phyloP scores from a whole-genome alignment of 495 filamentous ascomycete species.

The Penicillium malachiteum region DNA sequence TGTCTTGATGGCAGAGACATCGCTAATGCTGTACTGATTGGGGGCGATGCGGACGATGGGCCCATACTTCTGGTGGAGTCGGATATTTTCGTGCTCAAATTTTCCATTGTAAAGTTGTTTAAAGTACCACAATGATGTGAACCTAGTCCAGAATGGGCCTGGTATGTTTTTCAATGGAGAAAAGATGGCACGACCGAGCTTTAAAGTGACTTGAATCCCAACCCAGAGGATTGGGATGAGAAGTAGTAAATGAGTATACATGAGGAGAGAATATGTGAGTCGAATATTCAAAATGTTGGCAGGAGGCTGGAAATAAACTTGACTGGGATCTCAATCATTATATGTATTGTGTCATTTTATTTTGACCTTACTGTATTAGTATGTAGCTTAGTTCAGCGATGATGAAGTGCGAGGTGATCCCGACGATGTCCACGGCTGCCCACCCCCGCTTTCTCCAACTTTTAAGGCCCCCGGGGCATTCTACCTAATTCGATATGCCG shows the following conservation, averaged over 20 bases:
- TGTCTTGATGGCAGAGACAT: conserved; percentile 38
- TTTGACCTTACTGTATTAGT: no score
- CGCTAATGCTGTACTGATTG: conserved; percentile 50
- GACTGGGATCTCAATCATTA: no score
- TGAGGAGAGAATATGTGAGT: neutral
- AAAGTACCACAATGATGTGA: conserved; percentile 59
- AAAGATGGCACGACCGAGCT: conserved; percentile 18
- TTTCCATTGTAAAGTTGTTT: conserved; percentile 37
- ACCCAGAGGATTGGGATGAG: conserved; percentile 1
- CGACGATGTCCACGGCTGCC: no score
- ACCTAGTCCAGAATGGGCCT: conserved; percentile 53
- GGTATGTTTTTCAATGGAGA: conserved; percentile 46
- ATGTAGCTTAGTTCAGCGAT: no score
- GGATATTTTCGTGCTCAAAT: conserved; percentile 46
- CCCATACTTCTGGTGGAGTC: conserved; percentile 42
- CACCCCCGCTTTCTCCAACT: no score
- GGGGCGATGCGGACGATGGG: conserved; percentile 49
- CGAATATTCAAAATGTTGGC: neutral
- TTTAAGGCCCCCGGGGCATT: no score
- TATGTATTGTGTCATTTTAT: no score
- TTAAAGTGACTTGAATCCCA: conserved; percentile 10
- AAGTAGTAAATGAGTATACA: conserved; percentile 10
- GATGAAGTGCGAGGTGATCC: no score
- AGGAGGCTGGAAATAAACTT: no score
- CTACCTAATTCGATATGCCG: no score